A percentile compares a stretch with the other conserved stretches of the same genome.
These are phyloP conservation scores for Penicillium taxi DNA, from an alignment of 495 filamentous ascomycete species.

Conservation along the genomic window DNA sequence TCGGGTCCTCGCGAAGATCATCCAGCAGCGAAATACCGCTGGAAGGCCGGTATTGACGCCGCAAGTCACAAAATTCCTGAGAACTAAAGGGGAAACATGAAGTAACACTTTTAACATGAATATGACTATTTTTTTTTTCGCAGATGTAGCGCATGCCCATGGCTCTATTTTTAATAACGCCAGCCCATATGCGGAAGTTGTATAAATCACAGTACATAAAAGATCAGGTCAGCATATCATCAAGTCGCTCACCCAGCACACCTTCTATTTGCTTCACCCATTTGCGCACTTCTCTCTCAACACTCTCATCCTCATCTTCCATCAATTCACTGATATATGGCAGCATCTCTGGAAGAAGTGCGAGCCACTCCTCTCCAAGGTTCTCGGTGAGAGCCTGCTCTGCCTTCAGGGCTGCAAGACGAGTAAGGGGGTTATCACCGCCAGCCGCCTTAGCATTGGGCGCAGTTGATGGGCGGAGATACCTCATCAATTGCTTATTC, in stretches of 20 bases:
- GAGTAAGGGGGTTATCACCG: conserved; percentile 40
- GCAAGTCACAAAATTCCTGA: conserved; percentile 16
- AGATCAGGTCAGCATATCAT: conserved; percentile 73
- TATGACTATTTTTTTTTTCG: conserved; percentile 10
- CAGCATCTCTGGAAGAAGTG: conserved; percentile 84
- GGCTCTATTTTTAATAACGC: conserved; percentile 19
- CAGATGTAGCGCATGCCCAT: conserved; percentile 7
- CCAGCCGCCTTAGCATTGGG: conserved; percentile 48
- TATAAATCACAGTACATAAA: conserved; percentile 13
- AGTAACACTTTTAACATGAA: conserved; percentile 4
- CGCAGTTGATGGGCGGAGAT: conserved; percentile 59
- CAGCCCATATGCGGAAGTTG: conserved; percentile 23
- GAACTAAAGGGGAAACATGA: conserved; percentile 6
- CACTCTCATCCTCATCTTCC: conserved; percentile 89
- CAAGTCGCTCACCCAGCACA: conserved; percentile 77
- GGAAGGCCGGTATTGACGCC: conserved; percentile 38
- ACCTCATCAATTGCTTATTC: conserved; percentile 65
- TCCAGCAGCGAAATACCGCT: conserved; percentile 43
- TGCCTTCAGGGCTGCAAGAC: conserved; percentile 70
- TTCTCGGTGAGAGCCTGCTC: conserved; percentile 68
- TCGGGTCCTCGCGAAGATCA: conserved; percentile 39
- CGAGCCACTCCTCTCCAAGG: conserved; percentile 87
- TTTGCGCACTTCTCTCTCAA: conserved; percentile 76
- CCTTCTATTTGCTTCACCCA: conserved; percentile 86
- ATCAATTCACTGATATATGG: conserved; percentile 88